Conservation (phyloP, 108 stramenopile genomes). For the Skeletonema potamos region DNA sequence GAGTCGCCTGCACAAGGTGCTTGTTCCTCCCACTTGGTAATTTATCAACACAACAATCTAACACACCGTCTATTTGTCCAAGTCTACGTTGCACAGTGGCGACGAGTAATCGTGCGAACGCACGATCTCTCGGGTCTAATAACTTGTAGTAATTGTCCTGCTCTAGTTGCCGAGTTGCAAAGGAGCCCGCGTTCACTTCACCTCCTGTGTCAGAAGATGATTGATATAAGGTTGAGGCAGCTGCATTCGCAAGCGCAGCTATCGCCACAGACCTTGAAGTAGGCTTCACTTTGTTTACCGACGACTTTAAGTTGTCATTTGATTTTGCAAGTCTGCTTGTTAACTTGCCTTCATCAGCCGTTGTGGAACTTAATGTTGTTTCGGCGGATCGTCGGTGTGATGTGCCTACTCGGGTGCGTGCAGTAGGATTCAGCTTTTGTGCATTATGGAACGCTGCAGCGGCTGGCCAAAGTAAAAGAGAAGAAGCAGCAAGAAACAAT, state of each 20-base stretch:
- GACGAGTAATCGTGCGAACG: slow-evolving; percentile 69
- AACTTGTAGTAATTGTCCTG: slow-evolving; percentile 36
- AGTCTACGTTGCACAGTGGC: slow-evolving; percentile 69
- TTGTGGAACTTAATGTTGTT: not conserved
- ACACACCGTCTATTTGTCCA: slow-evolving; percentile 74
- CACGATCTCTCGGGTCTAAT: slow-evolving; percentile 62
- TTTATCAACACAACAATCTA: slow-evolving; percentile 33
- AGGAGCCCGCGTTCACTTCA: slow-evolving; percentile 7
- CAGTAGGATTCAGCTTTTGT: not conserved
- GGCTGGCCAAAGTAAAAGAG: not conserved
- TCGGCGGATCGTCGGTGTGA: not conserved
- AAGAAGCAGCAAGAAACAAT: not conserved
- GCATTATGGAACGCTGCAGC: not conserved
- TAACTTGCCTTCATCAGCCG: not conserved
- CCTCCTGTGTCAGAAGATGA: not conserved
- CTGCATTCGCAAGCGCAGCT: slow-evolving; percentile 27
- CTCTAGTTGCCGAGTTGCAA: slow-evolving; percentile 59
- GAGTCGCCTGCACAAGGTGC: slow-evolving; percentile 46
- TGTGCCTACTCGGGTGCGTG: not conserved
- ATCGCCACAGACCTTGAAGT: slow-evolving; percentile 42
- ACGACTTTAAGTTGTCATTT: not conserved
- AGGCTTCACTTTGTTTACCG: not conserved
- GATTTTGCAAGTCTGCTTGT: not conserved
- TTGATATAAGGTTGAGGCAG: slow-evolving; percentile 9
- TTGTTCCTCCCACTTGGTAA: slow-evolving; percentile 44